Evolutionary conservation across 2,329 filamentous ascomycete genomes (phyloP), one percentile per base, ranked within the genome.

Genomic region (Epichloe elymi): DNA sequence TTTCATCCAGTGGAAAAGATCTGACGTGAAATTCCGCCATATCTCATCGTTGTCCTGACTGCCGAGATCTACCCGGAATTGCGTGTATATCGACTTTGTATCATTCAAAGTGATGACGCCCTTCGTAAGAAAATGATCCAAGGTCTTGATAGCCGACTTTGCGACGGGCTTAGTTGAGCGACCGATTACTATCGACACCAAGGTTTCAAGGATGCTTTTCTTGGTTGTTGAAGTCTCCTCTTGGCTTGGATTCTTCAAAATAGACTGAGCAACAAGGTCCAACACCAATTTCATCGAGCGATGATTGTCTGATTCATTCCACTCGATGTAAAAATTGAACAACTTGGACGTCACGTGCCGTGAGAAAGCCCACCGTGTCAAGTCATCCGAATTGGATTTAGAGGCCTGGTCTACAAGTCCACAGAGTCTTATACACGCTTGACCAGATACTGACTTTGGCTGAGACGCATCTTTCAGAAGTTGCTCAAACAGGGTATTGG

Each of bases 111-210:
- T 69, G 26, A 85, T 65, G 12, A 82, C 70, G 2, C 71, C 68
- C 62, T 85, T 88, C 46, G 72, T 68, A 3, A 88, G 61, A 51
- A 88, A 76, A 58, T 82, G 75, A 46, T 85, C 80, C 38, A 88
- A 67, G 15, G 77, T 77, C 59, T 83, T 82, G 54, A 88, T 75
- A 6, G 82, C 79, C 37, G 84, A 84, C 62, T 88, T 88, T 40
- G 82, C 80, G 48, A 83, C 72, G 10, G 81, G 76, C 55, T 78
- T 81, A 15, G 80, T 73, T 36, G 79, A 79, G 53, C 78, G 73
- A 51, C 78, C 74, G 20, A 75, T 72, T 41, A 86, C 74, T 14
- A 83, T 78, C 2, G 76, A 74, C 15, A 85, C 60, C 6, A 82
- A 71, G 5, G 69, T 74, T 26, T 71, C 63, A 15, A 82, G 59